These are phyloP conservation scores for Comarum palustre DNA, from an alignment of 306 rosid species.

Conservation along the genomic window DNA sequence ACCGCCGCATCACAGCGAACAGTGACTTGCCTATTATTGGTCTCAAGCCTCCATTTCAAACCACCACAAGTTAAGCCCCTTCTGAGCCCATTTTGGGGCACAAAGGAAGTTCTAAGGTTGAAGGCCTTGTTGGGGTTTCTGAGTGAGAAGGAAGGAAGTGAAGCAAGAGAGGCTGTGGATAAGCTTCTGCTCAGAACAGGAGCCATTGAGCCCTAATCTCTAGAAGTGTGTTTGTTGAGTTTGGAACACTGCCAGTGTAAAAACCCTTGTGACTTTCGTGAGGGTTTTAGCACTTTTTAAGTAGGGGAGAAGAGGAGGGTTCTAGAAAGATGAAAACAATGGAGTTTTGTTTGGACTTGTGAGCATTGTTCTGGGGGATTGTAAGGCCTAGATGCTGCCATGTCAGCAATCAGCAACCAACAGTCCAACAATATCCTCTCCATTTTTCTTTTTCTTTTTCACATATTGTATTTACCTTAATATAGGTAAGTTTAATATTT, in stretches of 20 bases:
- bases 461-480: not conserved
- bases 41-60: constrained; percentile 57
- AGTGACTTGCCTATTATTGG: constrained; percentile 29
- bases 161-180: constrained; percentile 52
- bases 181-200: constrained; percentile 72
- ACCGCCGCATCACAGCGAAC: constrained; percentile 83
- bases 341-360: constrained; percentile 26
- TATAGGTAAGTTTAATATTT: too few relatives aligned
- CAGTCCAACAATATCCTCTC: constrained; percentile 26
- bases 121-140: constrained; percentile 33
- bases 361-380: constrained; percentile 23
- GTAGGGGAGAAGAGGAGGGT: constrained; percentile 30
- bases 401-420: constrained; percentile 22
- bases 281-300: constrained; percentile 35
- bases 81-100: constrained; percentile 46
- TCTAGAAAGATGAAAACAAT: constrained; percentile 34
- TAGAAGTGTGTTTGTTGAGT: not conserved
- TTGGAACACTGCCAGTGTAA: not conserved
- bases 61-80: constrained; percentile 38
- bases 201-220: constrained; percentile 48
- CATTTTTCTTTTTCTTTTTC: not conserved
- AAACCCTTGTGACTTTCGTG: constrained; percentile 32
- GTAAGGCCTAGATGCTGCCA: constrained; percentile 42
- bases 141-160: constrained; percentile 43
- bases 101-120: constrained; percentile 45